These are phyloP conservation scores for Arctium lappa DNA, from an alignment of 129 eudicot species.

Conservation along the genomic window DNA sequence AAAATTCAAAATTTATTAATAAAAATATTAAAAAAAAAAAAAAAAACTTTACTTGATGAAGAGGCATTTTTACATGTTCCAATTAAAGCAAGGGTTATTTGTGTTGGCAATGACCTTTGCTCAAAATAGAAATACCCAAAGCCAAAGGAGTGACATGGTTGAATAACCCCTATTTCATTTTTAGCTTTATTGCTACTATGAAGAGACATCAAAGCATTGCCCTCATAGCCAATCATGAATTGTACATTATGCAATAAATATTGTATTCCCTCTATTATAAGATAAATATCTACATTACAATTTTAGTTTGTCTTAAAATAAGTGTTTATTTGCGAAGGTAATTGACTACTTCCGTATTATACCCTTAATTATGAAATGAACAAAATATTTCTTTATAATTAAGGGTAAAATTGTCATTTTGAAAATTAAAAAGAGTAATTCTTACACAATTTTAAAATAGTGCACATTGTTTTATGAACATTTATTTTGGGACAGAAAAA, in stretches of 20 bases:
- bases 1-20: neutral
- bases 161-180: neutral
- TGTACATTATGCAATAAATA: neutral
- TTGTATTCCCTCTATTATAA: neutral
- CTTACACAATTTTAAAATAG: too few species aligned
- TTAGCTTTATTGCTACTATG: neutral
- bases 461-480: too few species aligned
- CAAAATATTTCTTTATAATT: too few species aligned
- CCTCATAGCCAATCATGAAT: neutral
- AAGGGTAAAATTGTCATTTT: too few species aligned
- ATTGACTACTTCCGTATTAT: too few species aligned
- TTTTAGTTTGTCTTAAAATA: too few species aligned
- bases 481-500: too few species aligned
- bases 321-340: too few species aligned
- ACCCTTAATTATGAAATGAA: too few species aligned
- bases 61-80: conserved; percentile 9
- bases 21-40: neutral
- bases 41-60: conserved; percentile 2
- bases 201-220: conserved; percentile 6
- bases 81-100: conserved; percentile 1
- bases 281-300: too few species aligned
- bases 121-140: neutral
- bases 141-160: conserved; percentile 9
- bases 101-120: conserved; percentile 24
- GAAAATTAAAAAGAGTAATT: too few species aligned